Base-by-base conservation (phyloP, 2,329 filamentous ascomycete genomes). In the Penicillium sclerotiorum region DNA sequence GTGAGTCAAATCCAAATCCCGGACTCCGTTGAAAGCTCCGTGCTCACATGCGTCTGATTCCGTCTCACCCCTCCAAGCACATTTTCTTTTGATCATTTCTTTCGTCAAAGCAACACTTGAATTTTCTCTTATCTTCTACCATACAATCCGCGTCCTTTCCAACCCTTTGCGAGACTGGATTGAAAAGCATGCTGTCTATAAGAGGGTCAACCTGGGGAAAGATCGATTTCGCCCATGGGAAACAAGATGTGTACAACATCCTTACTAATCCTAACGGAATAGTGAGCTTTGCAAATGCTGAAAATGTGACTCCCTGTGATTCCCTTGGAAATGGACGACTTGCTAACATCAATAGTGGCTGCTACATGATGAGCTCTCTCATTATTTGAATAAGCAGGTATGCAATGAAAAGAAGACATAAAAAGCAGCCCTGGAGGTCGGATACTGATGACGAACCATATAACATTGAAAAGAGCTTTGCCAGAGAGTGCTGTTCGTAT, bases 231-330 rank as follows among this genome's bases (percentile, higher is more conserved):
- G 28, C 42, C 17, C 42, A 45, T 35, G 42, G 42, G 3, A 13
- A 36, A 27, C 42, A 45, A 23, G 42, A 45, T 23, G 30, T 36
- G 1, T 45, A 45, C 32, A n/a, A 45, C 32, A 4, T 6, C 17
- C 13, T 18, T 30, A 37, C 18, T 15, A 45, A 45, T 25, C 42
- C 42, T 17, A 35, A 37, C 22, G 42, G 42, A 5, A 17, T 45
- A 9, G 42, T 45, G 28, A 45, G 42, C 42, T 45, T 45, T 15
- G 28, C 42, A 22, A 45, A 45, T 45, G 42, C 42, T 8, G 42
- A 45, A 20, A 45, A 45, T 23, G 42, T 45, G 36, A 35, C 8
- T 21, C 13, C 8, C 3, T 12, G 32, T 11, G 11, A 27, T 27
- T 27, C 7, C 11, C 32, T 35, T 18, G 13, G 32, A 13, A 38